phyloP scores from a whole-genome alignment of 305 asterid genomes.

The Fraxinus sp. region DNA sequence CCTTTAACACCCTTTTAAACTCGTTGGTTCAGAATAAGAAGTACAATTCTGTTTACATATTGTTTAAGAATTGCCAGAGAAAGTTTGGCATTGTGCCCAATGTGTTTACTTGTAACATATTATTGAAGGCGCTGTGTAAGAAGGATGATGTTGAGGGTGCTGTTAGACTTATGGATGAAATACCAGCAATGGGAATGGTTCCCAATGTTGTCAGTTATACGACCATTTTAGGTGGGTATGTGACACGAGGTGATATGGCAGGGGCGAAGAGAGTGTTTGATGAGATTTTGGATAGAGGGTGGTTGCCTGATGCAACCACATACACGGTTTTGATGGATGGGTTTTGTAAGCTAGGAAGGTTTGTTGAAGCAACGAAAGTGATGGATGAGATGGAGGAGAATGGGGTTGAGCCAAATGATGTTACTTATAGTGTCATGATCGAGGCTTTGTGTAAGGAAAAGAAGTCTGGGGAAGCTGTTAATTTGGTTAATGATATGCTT shows the following conservation, averaged over 20 bases:
- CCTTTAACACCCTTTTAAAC: conserved; percentile 70
- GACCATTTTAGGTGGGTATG: conserved; percentile 68
- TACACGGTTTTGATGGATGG: conserved; percentile 87
- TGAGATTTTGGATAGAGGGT: conserved; percentile 69
- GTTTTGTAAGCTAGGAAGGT: conserved; percentile 57
- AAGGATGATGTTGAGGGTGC: conserved; percentile 64
- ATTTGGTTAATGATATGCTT: conserved; percentile 76
- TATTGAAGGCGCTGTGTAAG: conserved; percentile 77
- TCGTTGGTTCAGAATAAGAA: conserved; percentile 75
- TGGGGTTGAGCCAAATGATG: conserved; percentile 75
- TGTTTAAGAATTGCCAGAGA: conserved; percentile 65
- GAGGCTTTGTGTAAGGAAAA: conserved; percentile 77
- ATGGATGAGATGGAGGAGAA: conserved; percentile 93
- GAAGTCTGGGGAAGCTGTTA: conserved; percentile 70
- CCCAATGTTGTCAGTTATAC: conserved; percentile 92
- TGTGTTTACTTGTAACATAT: conserved; percentile 74
- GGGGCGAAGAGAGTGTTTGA: conserved; percentile 65
- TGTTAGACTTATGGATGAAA: conserved; percentile 68
- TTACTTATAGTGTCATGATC: conserved; percentile 73
- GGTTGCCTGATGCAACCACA: conserved; percentile 83
- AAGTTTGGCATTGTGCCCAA: conserved; percentile 66
- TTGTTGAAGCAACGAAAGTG: conserved; percentile 71
- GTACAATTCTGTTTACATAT: conserved; percentile 64
- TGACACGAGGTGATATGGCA: conserved; percentile 55
- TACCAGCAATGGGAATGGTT: conserved; percentile 79